Conservation (phyloP, 306 rosid species). For the Betula pendula region DNA sequence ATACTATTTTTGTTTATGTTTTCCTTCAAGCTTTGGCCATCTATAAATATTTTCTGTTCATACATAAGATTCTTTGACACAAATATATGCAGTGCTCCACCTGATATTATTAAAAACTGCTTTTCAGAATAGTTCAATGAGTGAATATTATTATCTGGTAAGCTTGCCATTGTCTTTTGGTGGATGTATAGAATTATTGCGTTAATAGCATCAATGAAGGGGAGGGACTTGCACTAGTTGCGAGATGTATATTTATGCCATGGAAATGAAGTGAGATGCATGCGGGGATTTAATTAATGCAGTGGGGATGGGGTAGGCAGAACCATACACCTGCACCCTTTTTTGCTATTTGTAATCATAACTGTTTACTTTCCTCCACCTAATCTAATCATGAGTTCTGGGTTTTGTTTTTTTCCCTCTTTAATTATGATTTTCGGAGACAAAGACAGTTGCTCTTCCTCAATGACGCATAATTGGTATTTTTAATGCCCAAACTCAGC, state of each 20-base stretch:
- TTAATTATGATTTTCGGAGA: neutral
- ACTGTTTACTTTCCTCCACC: slow-evolving; percentile 28
- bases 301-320: neutral
- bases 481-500: neutral
- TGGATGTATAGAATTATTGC: neutral
- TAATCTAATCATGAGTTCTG: slow-evolving; percentile 20
- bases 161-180: neutral
- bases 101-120: neutral
- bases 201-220: neutral
- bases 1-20: neutral
- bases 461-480: neutral
- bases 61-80: neutral
- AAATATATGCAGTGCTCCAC: neutral
- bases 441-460: neutral
- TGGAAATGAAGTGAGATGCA: neutral
- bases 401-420: neutral
- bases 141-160: neutral
- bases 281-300: neutral
- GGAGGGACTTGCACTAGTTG: neutral
- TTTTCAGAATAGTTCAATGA: neutral
- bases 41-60: neutral
- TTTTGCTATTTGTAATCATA: slow-evolving; percentile 12
- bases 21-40: neutral
- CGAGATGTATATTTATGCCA: neutral
- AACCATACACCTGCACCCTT: neutral